Evolutionary conservation across 345 rosid species (phyloP), one percentile per base, ranked within the genome.

Genomic region (Boechera stricta): DNA sequence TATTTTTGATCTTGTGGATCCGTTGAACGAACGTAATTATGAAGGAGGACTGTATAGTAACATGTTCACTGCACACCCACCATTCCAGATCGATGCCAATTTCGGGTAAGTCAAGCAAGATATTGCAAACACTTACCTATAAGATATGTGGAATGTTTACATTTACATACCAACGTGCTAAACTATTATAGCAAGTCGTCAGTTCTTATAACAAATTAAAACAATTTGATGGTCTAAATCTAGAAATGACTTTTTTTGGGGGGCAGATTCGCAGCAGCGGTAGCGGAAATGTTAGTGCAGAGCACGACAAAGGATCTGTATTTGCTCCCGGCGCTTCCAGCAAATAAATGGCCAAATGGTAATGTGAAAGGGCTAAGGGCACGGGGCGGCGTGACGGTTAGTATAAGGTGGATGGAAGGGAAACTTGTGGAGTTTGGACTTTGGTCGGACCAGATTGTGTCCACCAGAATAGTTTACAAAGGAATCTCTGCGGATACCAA

Each of bases 81-180:
- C 99, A 33, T 95, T 95, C 81, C 98, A 92, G 83, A 95, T 95
- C n/a, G 99, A 95, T 74, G 97, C 94, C 59, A 95, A 95, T 78
- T 91, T 89, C 10, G 99, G 98, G 99, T 95, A 83, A 86, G 86
- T 61, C 61, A 83, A 78, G 56, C 51, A 42, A 33, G 53, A 18
- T 58, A 6, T 3, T 63, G 24, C 47, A 13, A 65, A 55, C 41
- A 38, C 0, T 51, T 10, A 59, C 57, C 66, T 32, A 2, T 41
- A 69, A 60, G 59, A 51, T 4, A 12, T 73, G 42, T 52, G 31
- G 53, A 12, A 64, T 63, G 56, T n/a, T 31, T 31, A 32, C 56
- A 64, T 63, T 10, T 18, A 47, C 58, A 11, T 31, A 6, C 48
- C 61, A 38, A 72, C 1, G 41, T 29, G 41, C 8, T 75, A 45